Base-by-base conservation (phyloP, 768 basidiomycete species). In the Baorangia bicolor region DNA sequence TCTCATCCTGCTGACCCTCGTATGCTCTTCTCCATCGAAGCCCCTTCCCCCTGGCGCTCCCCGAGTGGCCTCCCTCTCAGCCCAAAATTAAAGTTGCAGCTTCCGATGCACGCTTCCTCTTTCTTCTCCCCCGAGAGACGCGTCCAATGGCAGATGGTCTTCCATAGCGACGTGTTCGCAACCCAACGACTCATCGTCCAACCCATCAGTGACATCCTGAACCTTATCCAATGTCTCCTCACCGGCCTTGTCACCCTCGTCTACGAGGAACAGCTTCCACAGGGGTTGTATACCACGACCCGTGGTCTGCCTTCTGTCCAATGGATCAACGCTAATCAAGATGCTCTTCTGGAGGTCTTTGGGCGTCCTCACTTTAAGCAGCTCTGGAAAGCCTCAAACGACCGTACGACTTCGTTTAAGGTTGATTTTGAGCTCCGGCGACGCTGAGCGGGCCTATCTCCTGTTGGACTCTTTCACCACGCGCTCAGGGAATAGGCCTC, bases 111-210 rank as follows among this genome's bases (percentile, higher is more conserved):
- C 59, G 90, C 90, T 37, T 86, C 85, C 38, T 90, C 90, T 25
- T 92, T 93, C 73, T 93, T 92, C 75, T 88, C 86, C 46, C 89
- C 89, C 12, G 88, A 92, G 69, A 77, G 90, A 62, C 83, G 88
- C 56, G 81, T 92, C 43, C 90, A 92, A 68, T 93, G 91, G 90
- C 84, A 92, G 69, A 91, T 92, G 90, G 88, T 91, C 64, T 93
- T 93, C 68, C 90, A 87, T 68, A 83, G 82, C 64, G 86, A 87
- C 71, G 82, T 84, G 48, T 88, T 88, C 72, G 85, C 86, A 64
- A 85, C 83, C 28, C 80, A 86, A 53, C 78, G 86, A 33, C 85
- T 86, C 69, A 81, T 85, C 61, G 81, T 83, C 52, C 80, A 81
- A 30, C 87, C 87, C 45, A 81, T 88, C 69, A 83, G 80, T 71